A percentile compares a stretch with the other conserved stretches of the same genome.
phyloP scores from a whole-genome alignment of 306 rosid genomes.

The Quercus robur region DNA sequence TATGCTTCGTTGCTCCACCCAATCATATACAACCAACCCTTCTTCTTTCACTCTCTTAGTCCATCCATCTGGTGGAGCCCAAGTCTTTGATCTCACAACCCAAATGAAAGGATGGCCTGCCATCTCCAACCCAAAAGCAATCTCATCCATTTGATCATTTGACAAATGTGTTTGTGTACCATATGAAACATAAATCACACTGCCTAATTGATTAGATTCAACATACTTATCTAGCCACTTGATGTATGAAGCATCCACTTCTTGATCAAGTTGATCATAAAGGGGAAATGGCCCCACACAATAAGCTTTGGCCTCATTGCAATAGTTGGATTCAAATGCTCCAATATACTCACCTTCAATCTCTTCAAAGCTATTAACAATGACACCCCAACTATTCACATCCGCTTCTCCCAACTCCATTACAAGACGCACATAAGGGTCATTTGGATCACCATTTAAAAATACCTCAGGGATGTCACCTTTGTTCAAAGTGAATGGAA shows the following conservation, averaged over 20 bases:
- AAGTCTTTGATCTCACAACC: conserved; percentile 16
- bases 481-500: conserved; percentile 9
- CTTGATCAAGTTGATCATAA: background rate
- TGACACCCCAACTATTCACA: conserved; percentile 23
- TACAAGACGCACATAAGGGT: background rate
- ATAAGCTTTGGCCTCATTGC: conserved; percentile 13
- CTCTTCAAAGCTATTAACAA: conserved; percentile 24
- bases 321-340: conserved; percentile 11
- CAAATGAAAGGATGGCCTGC: conserved; percentile 2
- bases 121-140: conserved; percentile 29
- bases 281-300: conserved; percentile 22
- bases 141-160: conserved; percentile 14
- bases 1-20: conserved; percentile 23
- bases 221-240: conserved; percentile 14
- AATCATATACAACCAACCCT: conserved; percentile 19
- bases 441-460: background rate
- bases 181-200: conserved; percentile 24
- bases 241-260: background rate
- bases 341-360: conserved; percentile 9
- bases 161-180: conserved; percentile 18
- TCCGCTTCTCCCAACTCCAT: conserved; percentile 4
- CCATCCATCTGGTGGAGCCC: conserved; percentile 17
- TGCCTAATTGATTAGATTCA: background rate
- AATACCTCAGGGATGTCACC: background rate
- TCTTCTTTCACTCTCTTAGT: background rate